A percentile compares a stretch with the other conserved stretches of the same genome.
phyloP scores from a whole-genome alignment of 2,329 filamentous ascomycete genomes.

The Talaromyces albobiverticillius region DNA sequence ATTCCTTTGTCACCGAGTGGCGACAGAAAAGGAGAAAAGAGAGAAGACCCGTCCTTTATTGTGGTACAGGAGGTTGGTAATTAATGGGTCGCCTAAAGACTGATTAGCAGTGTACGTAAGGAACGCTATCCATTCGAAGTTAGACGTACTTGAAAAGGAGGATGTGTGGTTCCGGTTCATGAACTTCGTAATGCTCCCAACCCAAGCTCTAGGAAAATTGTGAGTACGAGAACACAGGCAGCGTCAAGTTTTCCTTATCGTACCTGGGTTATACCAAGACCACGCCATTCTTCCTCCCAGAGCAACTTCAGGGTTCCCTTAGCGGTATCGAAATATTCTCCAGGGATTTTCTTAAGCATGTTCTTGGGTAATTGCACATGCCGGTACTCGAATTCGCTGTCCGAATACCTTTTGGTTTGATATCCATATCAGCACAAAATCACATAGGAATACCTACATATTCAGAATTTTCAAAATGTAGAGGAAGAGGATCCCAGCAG shows the following conservation, averaged over 20 bases:
- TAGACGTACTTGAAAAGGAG: conserved; percentile 88
- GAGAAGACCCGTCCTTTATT: conserved; percentile 24
- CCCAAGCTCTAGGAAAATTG: conserved; percentile 72
- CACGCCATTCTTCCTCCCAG: conserved; percentile 98
- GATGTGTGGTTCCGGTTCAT: conserved; percentile 97
- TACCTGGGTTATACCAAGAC: conserved; percentile 95
- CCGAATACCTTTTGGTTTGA: conserved; percentile 55
- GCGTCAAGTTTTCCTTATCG: conserved; percentile 18
- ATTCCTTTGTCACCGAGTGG: conserved; percentile 15
- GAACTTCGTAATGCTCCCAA: conserved; percentile 99
- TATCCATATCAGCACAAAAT: background rate
- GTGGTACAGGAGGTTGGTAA: conserved; percentile 65
- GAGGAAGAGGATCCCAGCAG: too few relatives aligned
- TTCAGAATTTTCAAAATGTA: background rate
- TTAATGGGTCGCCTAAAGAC: conserved; percentile 71
- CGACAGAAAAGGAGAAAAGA: conserved; percentile 13
- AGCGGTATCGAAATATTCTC: conserved; percentile 84
- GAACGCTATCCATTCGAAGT: conserved; percentile 19
- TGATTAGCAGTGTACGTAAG: conserved; percentile 21
- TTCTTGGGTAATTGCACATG: conserved; percentile 97
- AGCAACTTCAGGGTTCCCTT: conserved; percentile 93
- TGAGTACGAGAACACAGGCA: background rate
- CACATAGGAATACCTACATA: background rate
- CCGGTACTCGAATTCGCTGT: conserved; percentile 91
- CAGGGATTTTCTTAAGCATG: conserved; percentile 95